phyloP scores from a whole-genome alignment of 2,329 filamentous ascomycete genomes.

The Alternaria dauci region DNA sequence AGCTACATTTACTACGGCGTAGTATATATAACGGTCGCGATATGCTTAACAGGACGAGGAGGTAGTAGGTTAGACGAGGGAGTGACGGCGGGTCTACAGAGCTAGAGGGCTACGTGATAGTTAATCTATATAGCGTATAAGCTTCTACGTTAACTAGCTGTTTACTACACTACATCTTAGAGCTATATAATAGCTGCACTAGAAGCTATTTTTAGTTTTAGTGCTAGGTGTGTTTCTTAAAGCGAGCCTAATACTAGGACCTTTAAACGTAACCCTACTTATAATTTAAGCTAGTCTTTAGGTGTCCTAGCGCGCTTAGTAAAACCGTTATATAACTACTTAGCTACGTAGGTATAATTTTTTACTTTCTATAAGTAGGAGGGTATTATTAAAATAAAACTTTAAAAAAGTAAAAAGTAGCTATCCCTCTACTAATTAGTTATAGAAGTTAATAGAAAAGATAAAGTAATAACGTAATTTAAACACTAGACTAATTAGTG shows the following conservation, averaged over 20 bases:
- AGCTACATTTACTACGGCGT: neutral
- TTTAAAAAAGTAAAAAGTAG: too few relatives aligned
- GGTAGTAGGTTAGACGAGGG: neutral
- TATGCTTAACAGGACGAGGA: neutral
- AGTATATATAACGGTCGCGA: neutral
- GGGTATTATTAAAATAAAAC: too few relatives aligned
- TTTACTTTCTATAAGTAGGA: too few relatives aligned
- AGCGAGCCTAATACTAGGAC: too few relatives aligned
- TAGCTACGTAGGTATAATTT: neutral
- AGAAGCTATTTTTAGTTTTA: neutral
- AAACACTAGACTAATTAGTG: too few relatives aligned
- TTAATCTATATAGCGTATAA: neutral
- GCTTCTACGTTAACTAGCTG: neutral
- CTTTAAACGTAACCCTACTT: neutral
- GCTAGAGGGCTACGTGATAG: neutral
- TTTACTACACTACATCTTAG: neutral
- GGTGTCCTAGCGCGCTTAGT: constrained; percentile 8
- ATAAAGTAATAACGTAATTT: too few relatives aligned
- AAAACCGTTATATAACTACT: constrained; percentile 2
- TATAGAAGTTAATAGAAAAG: too few relatives aligned
- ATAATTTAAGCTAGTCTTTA: constrained; percentile 7
- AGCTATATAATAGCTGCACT: neutral
- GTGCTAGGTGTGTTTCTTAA: constrained; percentile 10
- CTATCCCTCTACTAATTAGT: too few relatives aligned
- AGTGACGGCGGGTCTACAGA: neutral